Evolutionary conservation across 2,329 filamentous ascomycete genomes (phyloP).

Genomic region (Lojkania enalia): DNA sequence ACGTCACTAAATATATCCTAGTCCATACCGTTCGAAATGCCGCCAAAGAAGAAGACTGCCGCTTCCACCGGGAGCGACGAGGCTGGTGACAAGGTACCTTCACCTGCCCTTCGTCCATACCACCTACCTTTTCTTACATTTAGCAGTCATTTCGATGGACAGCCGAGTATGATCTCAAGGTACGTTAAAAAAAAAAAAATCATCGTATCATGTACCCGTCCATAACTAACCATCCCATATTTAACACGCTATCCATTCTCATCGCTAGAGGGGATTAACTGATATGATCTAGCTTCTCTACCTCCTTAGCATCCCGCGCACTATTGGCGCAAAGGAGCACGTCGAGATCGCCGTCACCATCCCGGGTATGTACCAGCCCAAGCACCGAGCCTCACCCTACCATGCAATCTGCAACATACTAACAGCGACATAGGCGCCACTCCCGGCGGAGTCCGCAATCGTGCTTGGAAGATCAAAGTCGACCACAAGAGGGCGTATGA

Average conservation of each 20-base stretch:
- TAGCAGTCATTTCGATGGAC: constrained; percentile 3
- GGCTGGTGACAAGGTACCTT: neutral
- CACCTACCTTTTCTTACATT: neutral
- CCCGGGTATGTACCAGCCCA: constrained; percentile 2
- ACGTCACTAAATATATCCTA: too few relatives aligned
- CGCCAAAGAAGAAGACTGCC: constrained; percentile 6
- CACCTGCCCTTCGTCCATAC: neutral
- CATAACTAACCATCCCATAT: neutral
- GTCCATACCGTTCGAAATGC: too few relatives aligned
- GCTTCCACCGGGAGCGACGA: neutral
- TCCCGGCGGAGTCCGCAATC: constrained; percentile 5
- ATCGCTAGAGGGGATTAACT: too few relatives aligned
- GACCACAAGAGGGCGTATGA: constrained; percentile 19
- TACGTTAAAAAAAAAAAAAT: too few relatives aligned
- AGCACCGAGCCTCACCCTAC: neutral
- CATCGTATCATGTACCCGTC: too few relatives aligned
- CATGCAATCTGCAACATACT: neutral
- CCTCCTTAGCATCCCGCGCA: constrained; percentile 1
- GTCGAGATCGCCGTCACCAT: neutral
- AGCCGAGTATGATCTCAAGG: constrained; percentile 8
- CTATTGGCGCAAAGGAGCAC: constrained; percentile 1
- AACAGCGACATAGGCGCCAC: constrained; percentile 1
- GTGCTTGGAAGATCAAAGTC: constrained; percentile 9
- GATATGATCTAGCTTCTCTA: constrained; percentile 6
- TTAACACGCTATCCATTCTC: neutral